These are phyloP conservation scores for Serpula lacrymans DNA, from an alignment of 768 basidiomycete genomes.

Conservation along the genomic window DNA sequence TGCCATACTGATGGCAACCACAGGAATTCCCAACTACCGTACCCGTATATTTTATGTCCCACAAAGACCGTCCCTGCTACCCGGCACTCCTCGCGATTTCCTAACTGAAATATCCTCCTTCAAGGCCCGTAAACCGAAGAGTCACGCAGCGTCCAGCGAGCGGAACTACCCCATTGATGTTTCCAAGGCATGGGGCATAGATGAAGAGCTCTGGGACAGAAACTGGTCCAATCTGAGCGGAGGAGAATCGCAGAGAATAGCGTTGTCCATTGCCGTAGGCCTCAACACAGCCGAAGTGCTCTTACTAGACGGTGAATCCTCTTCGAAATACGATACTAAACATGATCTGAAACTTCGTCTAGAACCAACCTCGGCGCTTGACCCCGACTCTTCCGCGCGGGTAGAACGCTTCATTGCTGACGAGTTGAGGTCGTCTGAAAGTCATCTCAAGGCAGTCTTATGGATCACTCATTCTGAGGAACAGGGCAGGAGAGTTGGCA, in stretches of 20 bases:
- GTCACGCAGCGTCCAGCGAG: conserved; percentile 18
- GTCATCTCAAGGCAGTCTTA: conserved; percentile 64
- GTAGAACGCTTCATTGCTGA: conserved; percentile 64
- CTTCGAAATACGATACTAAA: conserved; percentile 26
- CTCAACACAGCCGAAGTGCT: conserved; percentile 75
- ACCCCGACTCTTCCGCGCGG: conserved; percentile 56
- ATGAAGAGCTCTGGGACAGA: conserved; percentile 69
- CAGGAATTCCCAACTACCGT: conserved; percentile 76
- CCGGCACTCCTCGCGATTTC: conserved; percentile 77
- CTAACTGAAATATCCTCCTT: conserved; percentile 55
- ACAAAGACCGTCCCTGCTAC: conserved; percentile 82
- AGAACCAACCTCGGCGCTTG: conserved; percentile 91
- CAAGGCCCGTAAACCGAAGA: conserved; percentile 33
- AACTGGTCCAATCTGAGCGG: conserved; percentile 81
- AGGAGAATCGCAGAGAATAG: conserved; percentile 84
- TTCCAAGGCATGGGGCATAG: conserved; percentile 63
- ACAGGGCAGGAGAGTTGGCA: conserved; percentile 73
- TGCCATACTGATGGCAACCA: neutral
- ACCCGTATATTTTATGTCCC: conserved; percentile 84
- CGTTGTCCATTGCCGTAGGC: conserved; percentile 71
- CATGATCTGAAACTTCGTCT: too few species aligned
- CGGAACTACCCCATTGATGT: conserved; percentile 47
- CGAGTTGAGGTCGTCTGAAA: conserved; percentile 45
- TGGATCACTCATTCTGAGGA: conserved; percentile 91
- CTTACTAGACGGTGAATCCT: conserved; percentile 67